These are phyloP conservation scores for Gremmenia infestans DNA, from an alignment of 2,329 filamentous ascomycete species.

Conservation along the genomic window DNA sequence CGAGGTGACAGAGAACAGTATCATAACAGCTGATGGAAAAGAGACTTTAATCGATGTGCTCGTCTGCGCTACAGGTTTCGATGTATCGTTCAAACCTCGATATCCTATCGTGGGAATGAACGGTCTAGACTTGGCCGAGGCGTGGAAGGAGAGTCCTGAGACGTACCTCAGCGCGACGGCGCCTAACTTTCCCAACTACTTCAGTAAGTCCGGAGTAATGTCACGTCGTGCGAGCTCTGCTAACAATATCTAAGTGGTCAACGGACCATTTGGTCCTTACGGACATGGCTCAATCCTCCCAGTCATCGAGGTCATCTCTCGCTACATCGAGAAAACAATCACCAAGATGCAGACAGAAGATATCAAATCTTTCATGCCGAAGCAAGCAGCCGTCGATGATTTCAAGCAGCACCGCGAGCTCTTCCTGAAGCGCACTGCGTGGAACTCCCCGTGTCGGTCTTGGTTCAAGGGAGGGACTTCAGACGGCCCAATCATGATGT, in stretches of 20 bases:
- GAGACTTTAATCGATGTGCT: not conserved
- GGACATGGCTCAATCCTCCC: not conserved
- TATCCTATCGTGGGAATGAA: not conserved
- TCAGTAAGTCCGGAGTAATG: not conserved
- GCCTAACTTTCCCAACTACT: slow-evolving; percentile 5
- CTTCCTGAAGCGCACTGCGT: not conserved
- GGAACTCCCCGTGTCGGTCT: not conserved
- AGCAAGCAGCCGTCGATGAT: slow-evolving; percentile 29
- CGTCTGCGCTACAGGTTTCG: slow-evolving; percentile 22
- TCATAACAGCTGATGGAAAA: not conserved
- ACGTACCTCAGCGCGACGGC: slow-evolving; percentile 12
- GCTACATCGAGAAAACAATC: slow-evolving; percentile 2
- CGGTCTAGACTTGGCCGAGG: not conserved
- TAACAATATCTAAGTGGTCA: not conserved
- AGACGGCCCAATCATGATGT: not conserved
- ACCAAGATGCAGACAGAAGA: slow-evolving; percentile 37
- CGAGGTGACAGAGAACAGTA: not conserved
- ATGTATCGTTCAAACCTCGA: not conserved
- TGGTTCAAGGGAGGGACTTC: not conserved
- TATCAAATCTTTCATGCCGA: slow-evolving; percentile 41
- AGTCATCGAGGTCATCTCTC: not conserved
- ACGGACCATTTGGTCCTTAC: not conserved
- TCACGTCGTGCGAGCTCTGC: too few relatives aligned
- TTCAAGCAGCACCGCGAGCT: slow-evolving; percentile 41
- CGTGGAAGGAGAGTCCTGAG: not conserved